Base-by-base conservation (phyloP, 768 basidiomycete species). In the Dioszegia hungarica region DNA sequence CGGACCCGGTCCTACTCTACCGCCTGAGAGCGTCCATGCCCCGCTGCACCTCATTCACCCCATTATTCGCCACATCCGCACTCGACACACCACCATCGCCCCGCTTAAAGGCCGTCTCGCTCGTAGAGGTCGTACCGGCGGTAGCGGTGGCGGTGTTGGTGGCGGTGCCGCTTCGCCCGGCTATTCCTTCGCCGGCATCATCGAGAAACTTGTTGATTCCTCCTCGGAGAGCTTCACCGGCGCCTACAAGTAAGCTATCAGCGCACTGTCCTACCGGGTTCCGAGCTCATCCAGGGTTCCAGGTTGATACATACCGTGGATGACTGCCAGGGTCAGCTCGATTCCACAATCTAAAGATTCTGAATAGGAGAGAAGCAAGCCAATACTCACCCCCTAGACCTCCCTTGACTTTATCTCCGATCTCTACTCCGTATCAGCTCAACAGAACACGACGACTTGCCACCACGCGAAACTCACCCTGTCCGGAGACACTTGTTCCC, bases 191-290 rank as follows among this genome's bases (percentile, higher is more conserved):
- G 17, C 68, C 68, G 43, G 61, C 48, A 33, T 58, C 47, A 47
- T 70, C 68, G 25, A 67, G 40, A 34, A 64, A 61, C 5, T 63
- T 49, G 56, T 70, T 70, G 55, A 64, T 60, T 43, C 63, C 65
- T 25, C 68, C 68, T 34, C 65, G 46, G 45, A 70, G 52, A 27
- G 53, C 62, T 59, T 70, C 68, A 20, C 68, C 68, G 10, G 65
- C 59, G 33, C 68, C 68, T 48, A 39, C 19, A 14, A 40, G 37
- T 36, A 59, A n/a, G n/a, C n/a, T n/a, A n/a, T n/a, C n/a, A n/a
- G n/a, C n/a, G n/a, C n/a, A n/a, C n/a, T n/a, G n/a, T n/a, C n/a
- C n/a, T n/a, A n/a, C n/a, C n/a, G n/a, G n/a, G n/a, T n/a, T n/a
- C n/a, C n/a, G n/a, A n/a, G n/a, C n/a, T n/a, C n/a, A n/a, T n/a